Percentiles rank a stretch among this genome's conserved stretches.
These are phyloP conservation scores for Penicillium verrucosum DNA, from an alignment of 2,329 filamentous ascomycete species.

Conservation along the genomic window DNA sequence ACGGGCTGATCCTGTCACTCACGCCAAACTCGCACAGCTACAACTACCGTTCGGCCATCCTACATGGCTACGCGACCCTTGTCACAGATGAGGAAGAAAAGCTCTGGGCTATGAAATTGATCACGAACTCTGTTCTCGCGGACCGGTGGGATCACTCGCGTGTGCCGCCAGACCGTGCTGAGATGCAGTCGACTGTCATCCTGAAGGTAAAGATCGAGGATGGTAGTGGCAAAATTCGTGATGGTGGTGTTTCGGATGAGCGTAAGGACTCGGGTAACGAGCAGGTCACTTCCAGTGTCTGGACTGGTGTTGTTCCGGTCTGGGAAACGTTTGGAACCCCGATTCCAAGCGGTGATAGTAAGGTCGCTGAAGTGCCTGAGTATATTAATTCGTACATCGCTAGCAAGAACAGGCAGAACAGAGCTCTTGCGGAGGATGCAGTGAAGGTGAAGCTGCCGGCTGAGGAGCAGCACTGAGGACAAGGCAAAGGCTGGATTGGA, in stretches of 20 bases:
- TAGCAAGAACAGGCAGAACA: slow-evolving; percentile 46
- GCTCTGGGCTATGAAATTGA: slow-evolving; percentile 71
- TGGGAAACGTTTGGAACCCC: slow-evolving; percentile 64
- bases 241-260: slow-evolving; percentile 62
- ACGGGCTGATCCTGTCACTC: slow-evolving; percentile 75
- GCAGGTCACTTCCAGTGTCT: slow-evolving; percentile 51
- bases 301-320: slow-evolving; percentile 63
- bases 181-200: slow-evolving; percentile 72
- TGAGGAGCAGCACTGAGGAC: slow-evolving; percentile 30
- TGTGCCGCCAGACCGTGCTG: slow-evolving; percentile 66
- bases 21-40: slow-evolving; percentile 79
- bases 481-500: neutral
- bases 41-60: slow-evolving; percentile 77
- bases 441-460: slow-evolving; percentile 26
- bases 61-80: slow-evolving; percentile 69
- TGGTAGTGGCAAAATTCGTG: slow-evolving; percentile 72
- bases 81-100: slow-evolving; percentile 69
- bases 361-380: slow-evolving; percentile 56
- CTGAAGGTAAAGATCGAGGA: slow-evolving; percentile 65
- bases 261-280: slow-evolving; percentile 51
- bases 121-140: slow-evolving; percentile 71
- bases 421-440: slow-evolving; percentile 41
- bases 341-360: slow-evolving; percentile 58
- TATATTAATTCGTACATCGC: slow-evolving; percentile 58
- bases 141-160: slow-evolving; percentile 67